These are phyloP conservation scores for Boletellus ananas DNA, from an alignment of 768 basidiomycete species.

Conservation along the genomic window DNA sequence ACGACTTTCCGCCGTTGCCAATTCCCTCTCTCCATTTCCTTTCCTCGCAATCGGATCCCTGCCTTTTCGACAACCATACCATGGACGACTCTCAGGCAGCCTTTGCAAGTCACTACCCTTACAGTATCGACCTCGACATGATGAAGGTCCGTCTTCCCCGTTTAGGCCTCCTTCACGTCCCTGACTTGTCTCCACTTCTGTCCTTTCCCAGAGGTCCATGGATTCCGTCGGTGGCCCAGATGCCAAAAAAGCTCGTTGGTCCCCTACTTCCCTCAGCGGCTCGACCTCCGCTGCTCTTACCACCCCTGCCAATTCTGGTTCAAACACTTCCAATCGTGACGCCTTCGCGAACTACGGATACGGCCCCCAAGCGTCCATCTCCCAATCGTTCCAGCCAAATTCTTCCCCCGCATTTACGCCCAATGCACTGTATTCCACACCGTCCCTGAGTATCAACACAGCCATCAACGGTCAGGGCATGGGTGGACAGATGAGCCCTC, in stretches of 20 bases:
- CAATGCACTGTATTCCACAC: constrained; percentile 70
- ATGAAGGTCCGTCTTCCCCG: constrained; percentile 63
- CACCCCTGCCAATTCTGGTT: constrained; percentile 34
- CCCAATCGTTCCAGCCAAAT: constrained; percentile 48
- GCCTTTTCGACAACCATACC: constrained; percentile 26
- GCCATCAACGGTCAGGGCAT: constrained; percentile 41
- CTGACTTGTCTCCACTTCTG: not conserved
- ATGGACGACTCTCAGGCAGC: constrained; percentile 77
- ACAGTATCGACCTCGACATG: constrained; percentile 85
- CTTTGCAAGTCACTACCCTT: constrained; percentile 68
- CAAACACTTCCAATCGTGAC: constrained; percentile 49
- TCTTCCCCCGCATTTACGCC: constrained; percentile 47
- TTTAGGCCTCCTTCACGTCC: not conserved
- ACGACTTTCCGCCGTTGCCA: constrained; percentile 48
- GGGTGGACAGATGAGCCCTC: constrained; percentile 66
- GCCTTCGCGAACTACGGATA: constrained; percentile 87
- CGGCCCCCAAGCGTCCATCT: constrained; percentile 65
- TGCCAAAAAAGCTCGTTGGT: constrained; percentile 89
- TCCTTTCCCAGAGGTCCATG: constrained; percentile 67
- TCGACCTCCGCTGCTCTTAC: constrained; percentile 35
- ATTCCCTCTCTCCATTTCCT: constrained; percentile 42
- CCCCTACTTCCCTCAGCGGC: constrained; percentile 53
- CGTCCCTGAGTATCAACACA: constrained; percentile 66
- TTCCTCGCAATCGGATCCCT: constrained; percentile 22
- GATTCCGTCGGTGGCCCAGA: constrained; percentile 79